These are phyloP conservation scores for Rusavskia elegans DNA, from an alignment of 495 filamentous ascomycete species.

Conservation along the genomic window DNA sequence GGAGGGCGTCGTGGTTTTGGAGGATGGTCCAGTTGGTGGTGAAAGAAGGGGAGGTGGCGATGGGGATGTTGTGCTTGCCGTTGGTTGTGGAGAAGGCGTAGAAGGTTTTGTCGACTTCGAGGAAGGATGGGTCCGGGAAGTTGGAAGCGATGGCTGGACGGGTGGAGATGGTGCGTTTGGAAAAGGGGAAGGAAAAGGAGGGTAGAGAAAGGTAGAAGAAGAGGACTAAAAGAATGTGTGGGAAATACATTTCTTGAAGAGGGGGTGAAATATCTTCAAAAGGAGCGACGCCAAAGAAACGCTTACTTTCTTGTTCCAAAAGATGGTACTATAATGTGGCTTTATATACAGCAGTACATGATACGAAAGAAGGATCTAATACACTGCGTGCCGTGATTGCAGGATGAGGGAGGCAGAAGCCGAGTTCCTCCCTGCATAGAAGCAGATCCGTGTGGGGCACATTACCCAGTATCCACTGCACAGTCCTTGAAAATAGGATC, in stretches of 20 bases:
- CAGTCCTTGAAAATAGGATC: no score
- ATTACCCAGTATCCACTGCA: no score
- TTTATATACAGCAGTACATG: no score
- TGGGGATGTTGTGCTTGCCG: conserved; percentile 7
- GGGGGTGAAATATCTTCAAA: no score
- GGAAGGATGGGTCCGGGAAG: conserved; percentile 21
- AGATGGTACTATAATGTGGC: no score
- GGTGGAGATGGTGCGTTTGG: conserved; percentile 8
- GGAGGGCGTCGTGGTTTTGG: conserved; percentile 16
- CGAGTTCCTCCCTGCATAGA: no score
- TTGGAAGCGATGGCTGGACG: conserved; percentile 15
- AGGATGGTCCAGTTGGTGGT: conserved; percentile 14
- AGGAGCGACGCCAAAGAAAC: no score
- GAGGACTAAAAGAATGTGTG: conserved; percentile 9
- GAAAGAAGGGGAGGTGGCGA: conserved; percentile 16
- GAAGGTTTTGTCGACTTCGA: conserved; percentile 16
- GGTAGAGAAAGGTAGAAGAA: neutral
- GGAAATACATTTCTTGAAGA: neutral
- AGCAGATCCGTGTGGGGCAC: no score
- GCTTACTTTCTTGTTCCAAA: no score
- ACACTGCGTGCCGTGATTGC: no score
- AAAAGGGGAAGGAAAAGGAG: conserved; percentile 3
- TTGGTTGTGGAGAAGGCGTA: conserved; percentile 20
- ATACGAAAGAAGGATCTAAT: no score
- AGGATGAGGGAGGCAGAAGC: no score